Evolutionary conservation across 2,329 filamentous ascomycete species (phyloP), one percentile per base, ranked within the genome.

Genomic region (Aspergillus ruber): DNA sequence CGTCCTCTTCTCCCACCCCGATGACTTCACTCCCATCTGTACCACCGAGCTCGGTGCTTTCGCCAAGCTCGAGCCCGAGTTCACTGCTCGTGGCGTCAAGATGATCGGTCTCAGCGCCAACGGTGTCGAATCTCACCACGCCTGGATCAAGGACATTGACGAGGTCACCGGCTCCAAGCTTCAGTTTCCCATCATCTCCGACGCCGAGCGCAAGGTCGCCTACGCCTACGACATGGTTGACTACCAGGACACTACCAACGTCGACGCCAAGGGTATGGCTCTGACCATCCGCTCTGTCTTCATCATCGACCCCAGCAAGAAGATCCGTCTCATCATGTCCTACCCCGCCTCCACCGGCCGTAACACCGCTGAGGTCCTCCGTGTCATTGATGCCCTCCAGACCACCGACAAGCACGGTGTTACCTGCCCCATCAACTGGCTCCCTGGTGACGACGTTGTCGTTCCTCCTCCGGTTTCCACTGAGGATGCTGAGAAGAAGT

Each of bases 241-340:
- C 74, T 81, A 88, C 74, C 85, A 90, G 72, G 86, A 90, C 70
- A 81, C 83, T 62, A 88, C 84, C 75, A 90, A 90, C 73, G 84
- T 90, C 50, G 86, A 89, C 69, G 70, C 80, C 63, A 88, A 89
- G 80, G 85, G 60, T 59, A 86, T 91, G 60, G 89, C 90, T 50
- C 93, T 95, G 74, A 95, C 90, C 61, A 95, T 96, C 74, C 88
- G 90, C 64, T 89, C 87, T 59, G 90, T 96, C 67, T 96, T 94
- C 79, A 79, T 95, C 74, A 94, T 96, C 69, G 90, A 96, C 76
- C 90, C 90, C 56, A 84, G 81, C 74, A 95, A 95, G 84, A 91
- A 86, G 70, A 93, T 95, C 74, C 85, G 90, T 61, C 82, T 90
- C 68, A 94, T 90, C 68, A 88, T 95, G 76, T 85, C 88, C 67